Conservation (phyloP, 257 asterid species). For the Solanum gandarillasii region DNA sequence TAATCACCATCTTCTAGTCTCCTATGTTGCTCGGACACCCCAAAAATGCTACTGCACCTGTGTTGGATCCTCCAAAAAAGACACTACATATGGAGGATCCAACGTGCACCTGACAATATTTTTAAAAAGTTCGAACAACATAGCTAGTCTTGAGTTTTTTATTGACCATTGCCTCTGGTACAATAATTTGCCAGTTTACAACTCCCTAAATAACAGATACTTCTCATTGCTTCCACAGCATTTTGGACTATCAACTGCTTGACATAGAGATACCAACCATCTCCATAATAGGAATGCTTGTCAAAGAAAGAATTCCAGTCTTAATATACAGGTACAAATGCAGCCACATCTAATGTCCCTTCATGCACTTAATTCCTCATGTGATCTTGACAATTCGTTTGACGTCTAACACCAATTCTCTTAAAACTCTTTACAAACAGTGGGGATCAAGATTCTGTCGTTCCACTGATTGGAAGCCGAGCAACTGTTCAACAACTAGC, state of each 20-base stretch:
- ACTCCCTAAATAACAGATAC: background rate
- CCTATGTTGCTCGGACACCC: background rate
- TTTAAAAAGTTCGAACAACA: background rate
- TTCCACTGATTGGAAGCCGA: constrained; percentile 63
- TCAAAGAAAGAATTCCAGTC: constrained; percentile 43
- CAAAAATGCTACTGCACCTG: background rate
- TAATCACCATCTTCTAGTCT: background rate
- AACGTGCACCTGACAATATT: background rate
- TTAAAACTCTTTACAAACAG: constrained; percentile 16
- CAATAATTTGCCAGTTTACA: background rate
- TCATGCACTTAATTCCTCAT: background rate
- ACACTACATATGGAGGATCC: background rate
- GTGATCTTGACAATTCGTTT: background rate
- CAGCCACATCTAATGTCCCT: background rate
- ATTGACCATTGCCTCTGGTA: background rate
- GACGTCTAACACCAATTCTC: background rate
- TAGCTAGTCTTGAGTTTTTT: background rate
- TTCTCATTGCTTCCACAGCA: constrained; percentile 17
- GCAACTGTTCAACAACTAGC: constrained; percentile 35
- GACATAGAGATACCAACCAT: constrained; percentile 58
- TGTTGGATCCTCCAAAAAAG: background rate
- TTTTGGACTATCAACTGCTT: constrained; percentile 49
- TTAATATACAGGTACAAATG: constrained; percentile 49
- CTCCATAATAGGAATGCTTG: constrained; percentile 33
- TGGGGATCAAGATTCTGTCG: constrained; percentile 72